Evolutionary conservation across 768 basidiomycete species (phyloP).

Genomic region (Suillus luteus): DNA sequence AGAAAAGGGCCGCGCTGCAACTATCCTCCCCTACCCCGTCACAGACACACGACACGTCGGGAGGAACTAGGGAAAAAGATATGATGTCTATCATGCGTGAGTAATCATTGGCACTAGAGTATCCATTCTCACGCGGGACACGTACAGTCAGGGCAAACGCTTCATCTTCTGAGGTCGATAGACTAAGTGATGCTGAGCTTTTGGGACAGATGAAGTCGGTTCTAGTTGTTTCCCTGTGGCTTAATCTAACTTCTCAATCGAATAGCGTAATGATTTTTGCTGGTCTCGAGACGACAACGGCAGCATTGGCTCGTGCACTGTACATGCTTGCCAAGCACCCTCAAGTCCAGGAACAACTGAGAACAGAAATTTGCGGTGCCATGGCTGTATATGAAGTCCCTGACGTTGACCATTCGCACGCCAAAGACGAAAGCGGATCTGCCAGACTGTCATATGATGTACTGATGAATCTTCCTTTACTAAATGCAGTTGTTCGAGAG

Average conservation of each 20-base stretch:
- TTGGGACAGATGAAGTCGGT: slow-evolving; percentile 32
- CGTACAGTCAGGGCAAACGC: slow-evolving; percentile 29
- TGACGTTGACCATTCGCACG: slow-evolving; percentile 15
- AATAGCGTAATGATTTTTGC: slow-evolving; percentile 40
- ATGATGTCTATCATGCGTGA: slow-evolving; percentile 35
- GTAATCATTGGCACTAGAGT: slow-evolving; percentile 11
- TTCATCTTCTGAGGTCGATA: slow-evolving; percentile 20
- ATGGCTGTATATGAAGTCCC: not conserved
- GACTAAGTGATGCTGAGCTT: slow-evolving; percentile 27
- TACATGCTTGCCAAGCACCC: slow-evolving; percentile 37
- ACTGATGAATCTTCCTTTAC: slow-evolving; percentile 36
- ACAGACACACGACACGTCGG: not conserved
- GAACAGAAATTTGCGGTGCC: slow-evolving; percentile 36
- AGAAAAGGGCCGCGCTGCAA: slow-evolving; percentile 24
- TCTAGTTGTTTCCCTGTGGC: not conserved
- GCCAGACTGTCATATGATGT: slow-evolving; percentile 40
- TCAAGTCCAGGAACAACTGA: slow-evolving; percentile 41
- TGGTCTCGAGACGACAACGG: slow-evolving; percentile 47
- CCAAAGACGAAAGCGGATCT: slow-evolving; percentile 23
- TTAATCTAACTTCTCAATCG: not conserved
- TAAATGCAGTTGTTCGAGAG: slow-evolving; percentile 44
- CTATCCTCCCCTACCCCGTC: not conserved
- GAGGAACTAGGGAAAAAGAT: slow-evolving; percentile 18
- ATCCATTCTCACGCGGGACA: not conserved
- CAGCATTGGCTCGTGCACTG: slow-evolving; percentile 38